These are phyloP conservation scores for Scenedesmus sp. DNA, from an alignment of 163 green algal genomes.

Conservation along the genomic window DNA sequence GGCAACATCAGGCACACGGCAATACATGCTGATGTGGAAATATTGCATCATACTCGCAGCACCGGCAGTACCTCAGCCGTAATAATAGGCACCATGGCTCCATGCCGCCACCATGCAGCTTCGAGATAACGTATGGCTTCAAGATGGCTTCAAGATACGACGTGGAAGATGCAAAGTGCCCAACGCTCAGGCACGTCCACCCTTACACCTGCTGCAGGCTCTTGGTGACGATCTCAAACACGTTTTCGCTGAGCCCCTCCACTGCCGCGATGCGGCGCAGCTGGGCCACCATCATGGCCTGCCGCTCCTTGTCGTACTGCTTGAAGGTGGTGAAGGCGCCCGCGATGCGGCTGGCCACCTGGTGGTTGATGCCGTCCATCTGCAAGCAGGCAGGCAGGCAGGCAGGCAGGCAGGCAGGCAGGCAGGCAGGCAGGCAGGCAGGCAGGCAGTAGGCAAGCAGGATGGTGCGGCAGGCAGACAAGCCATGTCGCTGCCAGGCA, in stretches of 20 bases:
- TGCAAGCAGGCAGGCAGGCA: constrained; percentile 17
- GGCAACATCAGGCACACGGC: too few relatives aligned
- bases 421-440: neutral
- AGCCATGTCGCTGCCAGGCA: neutral
- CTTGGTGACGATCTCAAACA: constrained; percentile 97
- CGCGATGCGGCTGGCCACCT: constrained; percentile 74
- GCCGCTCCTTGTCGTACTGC: constrained; percentile 88
- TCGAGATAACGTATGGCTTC: too few relatives aligned
- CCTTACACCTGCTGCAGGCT: constrained; percentile 53
- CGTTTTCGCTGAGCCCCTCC: constrained; percentile 92
- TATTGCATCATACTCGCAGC: too few relatives aligned
- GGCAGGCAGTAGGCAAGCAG: too few relatives aligned
- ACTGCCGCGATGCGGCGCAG: constrained; percentile 86
- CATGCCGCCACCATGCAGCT: too few relatives aligned
- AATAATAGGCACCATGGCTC: too few relatives aligned
- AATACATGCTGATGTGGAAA: too few relatives aligned
- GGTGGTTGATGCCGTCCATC: constrained; percentile 95
- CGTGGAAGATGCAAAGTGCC: too few relatives aligned
- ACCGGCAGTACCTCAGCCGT: too few relatives aligned
- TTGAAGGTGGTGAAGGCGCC: constrained; percentile 90
- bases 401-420: neutral
- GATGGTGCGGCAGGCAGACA: too few relatives aligned
- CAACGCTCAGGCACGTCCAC: neutral
- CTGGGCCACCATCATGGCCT: constrained; percentile 91
- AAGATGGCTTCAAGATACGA: too few relatives aligned